Evolutionary conservation across 768 basidiomycete species (phyloP), one percentile per base, ranked within the genome.

Genomic region (Agaricus sinodeliciosus): DNA sequence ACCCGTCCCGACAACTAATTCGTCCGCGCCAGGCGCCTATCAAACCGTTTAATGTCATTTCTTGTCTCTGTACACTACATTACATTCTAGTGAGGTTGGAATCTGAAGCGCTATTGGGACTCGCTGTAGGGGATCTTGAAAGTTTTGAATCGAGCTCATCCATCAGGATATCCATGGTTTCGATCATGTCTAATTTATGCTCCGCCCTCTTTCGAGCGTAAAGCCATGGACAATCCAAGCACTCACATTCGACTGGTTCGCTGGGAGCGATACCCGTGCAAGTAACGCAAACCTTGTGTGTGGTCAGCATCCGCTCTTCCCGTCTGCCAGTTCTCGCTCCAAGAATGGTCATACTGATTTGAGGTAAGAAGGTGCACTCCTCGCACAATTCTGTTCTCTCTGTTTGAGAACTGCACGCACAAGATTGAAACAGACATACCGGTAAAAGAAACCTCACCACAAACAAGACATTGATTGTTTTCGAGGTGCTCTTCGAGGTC

Each of bases 201-300:
- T 85, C 82, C 4, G 76, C 72, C 59, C 80, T 84, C 55, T 77
- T 79, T 34, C 90, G 73, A 27, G 84, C 78, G 59, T 82, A 96
- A 31, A 93, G 66, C 81, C 90, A 87, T 0, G 85, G 79, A 63
- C 94, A 98, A 62, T 96, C 93, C 43, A 90, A 70, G 7, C 90
- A 91, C 60, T 87, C 83, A 67, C 94, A 98, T 31, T 77, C 65
- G 43, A 84, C 77, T 0, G 77, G 74, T 51, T 91, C 90, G 11
- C 67, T 69, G 3, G 72, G 67, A 2, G 82, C 73, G 0, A 72
- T 74, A 3, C 70, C 69, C 3, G 83, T 71, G 64, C 94, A 98
- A 2, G 84, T 80, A 7, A 72, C 70, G 63, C 94, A 98, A 28
- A 93, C 72, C 3, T 68, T 69, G 40, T 93, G 87, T 3, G 81